Conservation (phyloP, 78 protist genomes). For the Monosiga brevicollis region DNA sequence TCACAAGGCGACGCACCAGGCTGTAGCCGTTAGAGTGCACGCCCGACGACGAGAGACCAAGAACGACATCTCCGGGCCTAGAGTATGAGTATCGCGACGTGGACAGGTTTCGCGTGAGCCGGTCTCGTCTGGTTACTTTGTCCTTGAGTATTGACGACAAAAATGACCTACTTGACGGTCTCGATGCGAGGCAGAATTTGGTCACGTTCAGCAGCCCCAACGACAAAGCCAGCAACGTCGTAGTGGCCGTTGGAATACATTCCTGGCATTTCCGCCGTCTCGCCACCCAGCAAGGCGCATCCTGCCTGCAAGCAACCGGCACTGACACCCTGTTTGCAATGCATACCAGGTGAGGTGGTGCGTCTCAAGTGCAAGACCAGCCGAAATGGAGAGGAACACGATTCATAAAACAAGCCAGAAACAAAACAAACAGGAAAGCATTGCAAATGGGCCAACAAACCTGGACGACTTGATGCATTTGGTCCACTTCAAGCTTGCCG, state of each 20-base stretch:
- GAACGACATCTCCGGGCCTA: constrained; percentile 44
- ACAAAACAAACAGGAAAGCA: background rate
- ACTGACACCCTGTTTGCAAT: constrained; percentile 58
- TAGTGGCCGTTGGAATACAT: constrained; percentile 70
- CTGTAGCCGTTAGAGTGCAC: constrained; percentile 75
- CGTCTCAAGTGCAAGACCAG: background rate
- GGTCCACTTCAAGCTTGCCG: constrained; percentile 53
- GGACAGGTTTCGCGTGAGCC: no score
- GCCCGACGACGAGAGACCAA: constrained; percentile 65
- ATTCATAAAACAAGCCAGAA: background rate
- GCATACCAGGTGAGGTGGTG: background rate
- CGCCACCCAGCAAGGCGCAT: constrained; percentile 80
- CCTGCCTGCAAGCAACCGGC: constrained; percentile 49
- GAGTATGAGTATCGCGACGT: no score
- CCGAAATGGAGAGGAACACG: background rate
- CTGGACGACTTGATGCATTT: constrained; percentile 52
- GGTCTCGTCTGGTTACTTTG: background rate
- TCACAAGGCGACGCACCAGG: constrained; percentile 57
- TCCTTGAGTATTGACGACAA: background rate
- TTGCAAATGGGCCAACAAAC: no score
- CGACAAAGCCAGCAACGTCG: constrained; percentile 82
- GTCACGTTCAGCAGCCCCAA: constrained; percentile 65
- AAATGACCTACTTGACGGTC: no score
- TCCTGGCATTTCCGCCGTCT: constrained; percentile 86
- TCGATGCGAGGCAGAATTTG: constrained; percentile 39